Evolutionary conservation across 2,329 filamentous ascomycete genomes (phyloP).

Genomic region (Exophiala phaeomuriformis): DNA sequence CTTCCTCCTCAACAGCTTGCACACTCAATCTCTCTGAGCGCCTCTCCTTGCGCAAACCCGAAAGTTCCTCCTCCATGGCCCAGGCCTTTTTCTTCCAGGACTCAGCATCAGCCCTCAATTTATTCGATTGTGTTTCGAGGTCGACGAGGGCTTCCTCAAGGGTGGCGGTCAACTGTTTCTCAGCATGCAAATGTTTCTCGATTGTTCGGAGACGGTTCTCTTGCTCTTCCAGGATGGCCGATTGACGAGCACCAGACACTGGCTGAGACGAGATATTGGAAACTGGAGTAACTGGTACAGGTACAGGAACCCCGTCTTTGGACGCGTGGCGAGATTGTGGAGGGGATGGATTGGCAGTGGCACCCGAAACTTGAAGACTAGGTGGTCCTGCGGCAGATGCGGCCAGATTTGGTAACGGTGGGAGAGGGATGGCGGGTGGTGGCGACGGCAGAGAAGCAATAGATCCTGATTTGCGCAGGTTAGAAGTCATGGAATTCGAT

Average conservation of each 20-base stretch:
- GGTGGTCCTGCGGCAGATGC: conserved; percentile 38
- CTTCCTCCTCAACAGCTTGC: conserved; percentile 92
- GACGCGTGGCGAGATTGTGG: conserved; percentile 65
- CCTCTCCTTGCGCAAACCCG: conserved; percentile 51
- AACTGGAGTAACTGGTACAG: conserved; percentile 16
- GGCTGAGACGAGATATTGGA: conserved; percentile 35
- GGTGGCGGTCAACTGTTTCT: conserved; percentile 92
- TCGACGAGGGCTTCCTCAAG: conserved; percentile 93
- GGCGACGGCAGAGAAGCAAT: conserved; percentile 82
- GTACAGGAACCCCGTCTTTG: conserved; percentile 56
- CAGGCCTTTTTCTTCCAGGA: conserved; percentile 80
- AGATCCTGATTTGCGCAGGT: conserved; percentile 76
- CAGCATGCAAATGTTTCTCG: conserved; percentile 90
- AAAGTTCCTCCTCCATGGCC: conserved; percentile 60
- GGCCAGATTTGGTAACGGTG: conserved; percentile 60
- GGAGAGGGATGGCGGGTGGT: conserved; percentile 90
- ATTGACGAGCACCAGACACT: conserved; percentile 32
- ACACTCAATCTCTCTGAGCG: conserved; percentile 58
- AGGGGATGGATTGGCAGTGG: conserved; percentile 50
- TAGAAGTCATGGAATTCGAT: conserved; percentile 56
- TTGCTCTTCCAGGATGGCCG: conserved; percentile 85
- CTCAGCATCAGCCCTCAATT: conserved; percentile 83
- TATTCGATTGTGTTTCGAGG: conserved; percentile 83
- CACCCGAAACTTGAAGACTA: conserved; percentile 36
- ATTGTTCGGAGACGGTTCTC: conserved; percentile 91